Evolutionary conservation across 2,329 filamentous ascomycete species (phyloP).

Genomic region (Ophiocordyceps sinensis): DNA sequence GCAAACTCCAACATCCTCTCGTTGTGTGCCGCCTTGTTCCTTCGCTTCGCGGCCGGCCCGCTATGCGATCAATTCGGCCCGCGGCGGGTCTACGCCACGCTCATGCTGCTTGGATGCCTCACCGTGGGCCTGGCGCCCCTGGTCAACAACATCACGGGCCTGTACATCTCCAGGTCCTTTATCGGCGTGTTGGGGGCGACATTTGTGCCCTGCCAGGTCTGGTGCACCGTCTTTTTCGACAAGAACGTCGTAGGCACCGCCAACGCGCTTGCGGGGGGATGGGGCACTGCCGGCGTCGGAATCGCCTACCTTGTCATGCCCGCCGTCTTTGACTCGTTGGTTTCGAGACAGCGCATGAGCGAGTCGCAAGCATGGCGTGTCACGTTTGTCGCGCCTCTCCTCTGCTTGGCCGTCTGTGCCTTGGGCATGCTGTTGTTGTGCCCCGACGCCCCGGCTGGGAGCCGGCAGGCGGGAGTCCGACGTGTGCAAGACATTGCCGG

Average conservation of each 20-base stretch:
- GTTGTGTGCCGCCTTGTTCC: conserved; percentile 51
- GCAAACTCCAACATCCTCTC: conserved; percentile 87
- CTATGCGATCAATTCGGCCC: conserved; percentile 78
- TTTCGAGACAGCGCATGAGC: conserved; percentile 40
- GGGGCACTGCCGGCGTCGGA: conserved; percentile 78
- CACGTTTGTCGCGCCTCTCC: conserved; percentile 69
- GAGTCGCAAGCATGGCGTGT: conserved; percentile 68
- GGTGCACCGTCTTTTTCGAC: conserved; percentile 87
- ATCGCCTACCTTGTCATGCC: conserved; percentile 94
- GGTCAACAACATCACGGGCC: conserved; percentile 44
- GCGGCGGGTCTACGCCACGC: conserved; percentile 62
- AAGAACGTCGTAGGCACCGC: conserved; percentile 83
- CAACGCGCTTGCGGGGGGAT: conserved; percentile 72
- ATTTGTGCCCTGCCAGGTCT: conserved; percentile 81
- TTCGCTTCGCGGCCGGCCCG: conserved; percentile 66
- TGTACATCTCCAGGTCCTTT: conserved; percentile 67
- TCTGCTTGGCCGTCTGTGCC: conserved; percentile 54
- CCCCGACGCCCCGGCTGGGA: conserved; percentile 69
- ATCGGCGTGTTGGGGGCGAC: conserved; percentile 64
- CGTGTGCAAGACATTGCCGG: conserved; percentile 38
- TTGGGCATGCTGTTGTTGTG: conserved; percentile 58
- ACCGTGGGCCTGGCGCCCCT: conserved; percentile 73
- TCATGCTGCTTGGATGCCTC: conserved; percentile 63
- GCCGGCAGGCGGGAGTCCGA: conserved; percentile 59
- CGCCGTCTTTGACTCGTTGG: conserved; percentile 68